phyloP scores from a whole-genome alignment of 2,329 filamentous ascomycete species.

The Diaporthe capsici region DNA sequence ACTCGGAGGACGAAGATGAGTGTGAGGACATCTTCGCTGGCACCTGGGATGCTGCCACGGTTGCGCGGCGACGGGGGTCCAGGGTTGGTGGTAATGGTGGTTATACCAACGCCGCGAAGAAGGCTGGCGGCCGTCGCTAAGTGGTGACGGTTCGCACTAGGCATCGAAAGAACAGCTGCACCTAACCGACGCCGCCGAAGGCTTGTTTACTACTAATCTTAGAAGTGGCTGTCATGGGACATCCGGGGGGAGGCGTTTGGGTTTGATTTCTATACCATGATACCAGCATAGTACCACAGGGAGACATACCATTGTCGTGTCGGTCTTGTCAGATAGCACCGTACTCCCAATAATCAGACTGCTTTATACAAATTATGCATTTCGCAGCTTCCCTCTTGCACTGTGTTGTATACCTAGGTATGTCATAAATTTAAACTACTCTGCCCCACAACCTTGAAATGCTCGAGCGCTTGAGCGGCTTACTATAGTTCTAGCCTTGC shows the following conservation, averaged over 20 bases:
- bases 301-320: background rate
- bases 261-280: conserved; percentile 32
- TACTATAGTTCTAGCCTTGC: background rate
- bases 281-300: conserved; percentile 29
- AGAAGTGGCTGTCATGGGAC: background rate
- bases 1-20: conserved; percentile 76
- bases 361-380: background rate
- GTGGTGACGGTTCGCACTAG: background rate
- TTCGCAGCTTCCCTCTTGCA: background rate
- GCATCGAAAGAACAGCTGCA: background rate
- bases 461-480: background rate
- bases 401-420: background rate
- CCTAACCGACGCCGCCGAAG: background rate
- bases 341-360: background rate
- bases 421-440: background rate
- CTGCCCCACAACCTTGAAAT: too few species aligned
- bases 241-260: conserved; percentile 31
- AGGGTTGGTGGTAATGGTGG: conserved; percentile 47
- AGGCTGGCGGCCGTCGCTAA: conserved; percentile 27
- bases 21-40: conserved; percentile 77
- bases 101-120: conserved; percentile 6
- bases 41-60: conserved; percentile 69
- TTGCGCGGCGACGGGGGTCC: conserved; percentile 60
- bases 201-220: conserved; percentile 3
- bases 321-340: background rate